These are phyloP conservation scores for Fraxinus nigra DNA, from an alignment of 305 asterid genomes.

Conservation along the genomic window DNA sequence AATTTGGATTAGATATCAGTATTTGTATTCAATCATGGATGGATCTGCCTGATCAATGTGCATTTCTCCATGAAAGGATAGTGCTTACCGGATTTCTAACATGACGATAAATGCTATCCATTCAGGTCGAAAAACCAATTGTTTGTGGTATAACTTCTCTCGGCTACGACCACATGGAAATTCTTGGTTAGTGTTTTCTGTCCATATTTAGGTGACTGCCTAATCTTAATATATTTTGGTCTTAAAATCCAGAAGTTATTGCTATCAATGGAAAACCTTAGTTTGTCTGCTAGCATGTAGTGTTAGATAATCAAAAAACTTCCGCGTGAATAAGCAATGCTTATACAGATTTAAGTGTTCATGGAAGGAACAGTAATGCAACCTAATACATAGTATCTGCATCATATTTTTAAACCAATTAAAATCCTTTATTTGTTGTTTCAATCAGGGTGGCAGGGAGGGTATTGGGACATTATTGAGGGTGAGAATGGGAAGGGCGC, in stretches of 20 bases:
- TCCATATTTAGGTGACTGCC: constrained; percentile 31
- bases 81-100: constrained; percentile 27
- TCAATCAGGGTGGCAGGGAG: background rate
- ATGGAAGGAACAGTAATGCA: background rate
- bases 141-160: constrained; percentile 81
- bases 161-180: constrained; percentile 91
- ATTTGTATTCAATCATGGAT: constrained; percentile 1
- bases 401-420: background rate
- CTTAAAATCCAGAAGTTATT: background rate
- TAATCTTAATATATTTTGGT: constrained; percentile 13
- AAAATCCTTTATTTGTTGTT: background rate
- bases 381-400: background rate
- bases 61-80: constrained; percentile 6
- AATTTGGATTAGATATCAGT: constrained; percentile 10
- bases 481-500: background rate
- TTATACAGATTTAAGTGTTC: background rate
- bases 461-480: background rate
- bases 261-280: constrained; percentile 13
- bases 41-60: constrained; percentile 12
- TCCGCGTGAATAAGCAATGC: background rate
- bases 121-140: constrained; percentile 64
- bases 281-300: background rate
- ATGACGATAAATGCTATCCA: constrained; percentile 24
- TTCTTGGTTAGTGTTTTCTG: constrained; percentile 78
- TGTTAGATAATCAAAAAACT: background rate